Evolutionary conservation across 495 filamentous ascomycete genomes (phyloP).

Genomic region (Neurospora sp.): DNA sequence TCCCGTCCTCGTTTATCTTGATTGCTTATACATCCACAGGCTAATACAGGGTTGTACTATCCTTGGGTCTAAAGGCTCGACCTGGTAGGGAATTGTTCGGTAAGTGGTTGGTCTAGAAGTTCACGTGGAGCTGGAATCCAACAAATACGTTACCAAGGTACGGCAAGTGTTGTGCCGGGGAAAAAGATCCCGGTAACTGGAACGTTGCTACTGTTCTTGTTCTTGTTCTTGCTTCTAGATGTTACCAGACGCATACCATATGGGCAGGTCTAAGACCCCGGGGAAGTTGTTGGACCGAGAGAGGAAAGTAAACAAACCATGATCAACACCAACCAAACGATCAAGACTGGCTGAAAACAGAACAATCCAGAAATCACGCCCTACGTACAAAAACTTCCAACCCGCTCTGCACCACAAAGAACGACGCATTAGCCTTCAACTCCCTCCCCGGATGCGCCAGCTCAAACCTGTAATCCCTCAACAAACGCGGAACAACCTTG

Average conservation of each 20-base stretch:
- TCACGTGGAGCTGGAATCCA: neutral
- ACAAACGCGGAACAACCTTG: slow-evolving; percentile 41
- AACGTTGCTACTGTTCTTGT: neutral
- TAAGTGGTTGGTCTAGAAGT: neutral
- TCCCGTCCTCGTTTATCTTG: neutral
- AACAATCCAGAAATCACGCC: neutral
- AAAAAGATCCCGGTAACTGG: neutral
- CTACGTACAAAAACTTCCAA: slow-evolving; percentile 32
- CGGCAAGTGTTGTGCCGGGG: neutral
- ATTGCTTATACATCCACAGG: neutral
- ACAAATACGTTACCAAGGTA: neutral
- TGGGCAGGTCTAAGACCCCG: neutral
- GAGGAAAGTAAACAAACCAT: neutral
- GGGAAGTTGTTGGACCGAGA: neutral
- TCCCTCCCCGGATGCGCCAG: slow-evolving; percentile 34
- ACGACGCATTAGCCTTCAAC: slow-evolving; percentile 40
- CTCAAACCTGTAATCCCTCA: slow-evolving; percentile 42
- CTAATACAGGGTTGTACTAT: neutral
- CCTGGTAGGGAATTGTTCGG: neutral
- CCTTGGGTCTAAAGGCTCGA: neutral
- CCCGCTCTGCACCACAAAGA: slow-evolving; percentile 46
- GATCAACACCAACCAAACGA: neutral
- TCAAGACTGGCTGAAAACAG: neutral
- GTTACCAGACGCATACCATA: neutral
- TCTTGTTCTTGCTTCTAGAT: neutral